Conservation (phyloP, 2,329 filamentous ascomycete genomes). For the Hyphodiscus sp. region DNA sequence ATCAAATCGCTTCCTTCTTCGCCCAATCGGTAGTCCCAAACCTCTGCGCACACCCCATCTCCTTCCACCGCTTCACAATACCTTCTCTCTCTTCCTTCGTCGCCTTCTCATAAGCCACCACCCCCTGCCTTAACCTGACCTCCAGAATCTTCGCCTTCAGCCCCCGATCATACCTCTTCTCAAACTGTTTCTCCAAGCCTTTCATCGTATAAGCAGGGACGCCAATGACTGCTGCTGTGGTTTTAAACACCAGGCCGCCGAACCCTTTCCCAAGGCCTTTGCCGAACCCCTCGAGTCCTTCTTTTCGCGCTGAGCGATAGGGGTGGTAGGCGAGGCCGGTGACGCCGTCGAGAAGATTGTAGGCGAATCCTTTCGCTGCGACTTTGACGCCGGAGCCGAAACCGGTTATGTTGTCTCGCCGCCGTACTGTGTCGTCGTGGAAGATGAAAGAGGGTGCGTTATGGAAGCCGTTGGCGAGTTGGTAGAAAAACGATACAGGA, state of each 20-base stretch:
- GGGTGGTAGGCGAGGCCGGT: constrained; percentile 57
- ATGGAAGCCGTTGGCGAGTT: constrained; percentile 62
- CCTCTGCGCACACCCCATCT: neutral
- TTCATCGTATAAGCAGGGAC: constrained; percentile 22
- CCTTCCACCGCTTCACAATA: constrained; percentile 25
- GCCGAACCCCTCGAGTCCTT: constrained; percentile 48
- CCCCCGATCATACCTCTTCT: constrained; percentile 15
- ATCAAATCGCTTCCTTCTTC: neutral
- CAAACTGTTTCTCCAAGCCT: constrained; percentile 21
- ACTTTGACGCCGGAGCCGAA: constrained; percentile 56
- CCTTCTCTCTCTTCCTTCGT: constrained; percentile 36
- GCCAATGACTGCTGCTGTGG: constrained; percentile 35
- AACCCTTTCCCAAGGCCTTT: constrained; percentile 42
- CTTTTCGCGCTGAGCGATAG: constrained; percentile 45
- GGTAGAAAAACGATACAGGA: constrained; percentile 44
- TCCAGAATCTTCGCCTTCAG: constrained; percentile 19
- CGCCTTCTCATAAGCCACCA: constrained; percentile 24
- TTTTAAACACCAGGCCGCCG: constrained; percentile 58
- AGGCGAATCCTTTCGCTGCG: constrained; percentile 53
- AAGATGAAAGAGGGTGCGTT: constrained; percentile 60
- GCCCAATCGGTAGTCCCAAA: neutral
- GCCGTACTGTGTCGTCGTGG: constrained; percentile 62
- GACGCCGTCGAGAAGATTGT: constrained; percentile 57
- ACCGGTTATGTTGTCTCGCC: constrained; percentile 50
- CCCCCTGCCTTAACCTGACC: constrained; percentile 18